Base-by-base conservation (phyloP, 23 red algal genomes). In the Gracilaria caudata region DNA sequence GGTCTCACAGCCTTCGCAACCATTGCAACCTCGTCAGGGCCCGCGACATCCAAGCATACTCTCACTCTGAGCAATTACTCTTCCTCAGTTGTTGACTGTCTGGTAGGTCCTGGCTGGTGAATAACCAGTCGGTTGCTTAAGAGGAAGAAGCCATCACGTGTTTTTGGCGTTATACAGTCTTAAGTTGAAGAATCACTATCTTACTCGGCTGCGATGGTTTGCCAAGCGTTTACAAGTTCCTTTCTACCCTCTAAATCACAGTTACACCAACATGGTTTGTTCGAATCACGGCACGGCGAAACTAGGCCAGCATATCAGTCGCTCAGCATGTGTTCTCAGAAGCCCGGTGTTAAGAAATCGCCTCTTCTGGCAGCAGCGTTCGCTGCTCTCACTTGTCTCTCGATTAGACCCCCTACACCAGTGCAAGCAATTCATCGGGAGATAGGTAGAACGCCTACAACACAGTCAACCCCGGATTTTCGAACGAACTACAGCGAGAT, bases 331-430 rank as follows among this genome's bases (percentile, higher is more conserved):
- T 75, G 70, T 47, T 75, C 70, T 47, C 70, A 75, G n/a, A 75
- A 25, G 39, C 70, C 70, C 47, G 37, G 4, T 43, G 19, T 36
- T 0, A 26, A 43, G 37, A 75, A 75, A 12, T 75, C 70, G 5
- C 70, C 70, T n/a, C 33, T 75, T 75, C 70, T 75, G 29, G 70
- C 70, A 5, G 70, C 70, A 26, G 70, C 70, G 20, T 75, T 75
- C 25, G 70, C 70, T 75, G 70, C 70, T 26, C 70, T 75, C 19
- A 24, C 70, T 12, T 75, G 70, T 14, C 24, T 75, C 13, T 75
- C 70, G 35, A 29, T 75, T 3, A 75, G 29, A 36, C 70, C 70
- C 7, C 39, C 70, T 26, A 19, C 13, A 13, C 39, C 70, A 16
- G 70, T 47, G 16, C 40, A 32, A 29, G 70, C 70, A 47, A 26